Evolutionary conservation across 495 filamentous ascomycete species (phyloP).

Genomic region (Xeromyces bisporus): DNA sequence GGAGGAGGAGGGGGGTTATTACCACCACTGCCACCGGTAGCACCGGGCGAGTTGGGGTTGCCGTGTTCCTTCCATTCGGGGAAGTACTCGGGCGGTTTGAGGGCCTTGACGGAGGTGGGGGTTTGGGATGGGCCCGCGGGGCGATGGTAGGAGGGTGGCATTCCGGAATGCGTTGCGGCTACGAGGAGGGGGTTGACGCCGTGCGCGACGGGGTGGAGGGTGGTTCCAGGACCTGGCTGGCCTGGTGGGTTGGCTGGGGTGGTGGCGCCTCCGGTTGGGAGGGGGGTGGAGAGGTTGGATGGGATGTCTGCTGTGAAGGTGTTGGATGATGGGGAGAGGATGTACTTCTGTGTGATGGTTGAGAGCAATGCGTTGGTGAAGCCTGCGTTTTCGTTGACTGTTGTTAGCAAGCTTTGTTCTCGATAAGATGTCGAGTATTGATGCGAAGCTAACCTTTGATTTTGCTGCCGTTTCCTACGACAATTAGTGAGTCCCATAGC

Average conservation of each 20-base stretch:
- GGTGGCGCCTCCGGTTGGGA: slow-evolving; percentile 80
- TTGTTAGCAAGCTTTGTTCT: slow-evolving; percentile 2
- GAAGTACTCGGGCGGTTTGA: slow-evolving; percentile 72
- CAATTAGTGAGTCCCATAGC: slow-evolving; percentile 77
- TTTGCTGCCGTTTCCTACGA: slow-evolving; percentile 76
- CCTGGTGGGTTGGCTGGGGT: slow-evolving; percentile 63
- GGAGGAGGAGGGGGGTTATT: too few relatives aligned
- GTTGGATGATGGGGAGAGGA: slow-evolving; percentile 81
- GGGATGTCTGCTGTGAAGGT: slow-evolving; percentile 96
- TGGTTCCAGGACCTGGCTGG: slow-evolving; percentile 22
- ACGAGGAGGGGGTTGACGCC: slow-evolving; percentile 83
- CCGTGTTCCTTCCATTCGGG: slow-evolving; percentile 83
- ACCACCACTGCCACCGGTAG: slow-evolving; percentile 7
- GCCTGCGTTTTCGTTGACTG: slow-evolving; percentile 20
- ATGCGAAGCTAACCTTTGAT: slow-evolving; percentile 41
- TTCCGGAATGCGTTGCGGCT: slow-evolving; percentile 67
- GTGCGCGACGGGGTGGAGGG: slow-evolving; percentile 30
- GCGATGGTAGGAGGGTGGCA: slow-evolving; percentile 23
- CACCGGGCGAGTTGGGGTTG: slow-evolving; percentile 21
- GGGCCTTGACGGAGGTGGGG: slow-evolving; percentile 66
- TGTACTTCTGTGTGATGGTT: slow-evolving; percentile 62
- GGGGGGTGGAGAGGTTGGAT: slow-evolving; percentile 74
- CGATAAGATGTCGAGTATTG: not conserved
- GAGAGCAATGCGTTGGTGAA: slow-evolving; percentile 77
- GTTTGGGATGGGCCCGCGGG: slow-evolving; percentile 77